Base-by-base conservation (phyloP, 1,139 yeast species). In the Pneumocystis canis region DNA sequence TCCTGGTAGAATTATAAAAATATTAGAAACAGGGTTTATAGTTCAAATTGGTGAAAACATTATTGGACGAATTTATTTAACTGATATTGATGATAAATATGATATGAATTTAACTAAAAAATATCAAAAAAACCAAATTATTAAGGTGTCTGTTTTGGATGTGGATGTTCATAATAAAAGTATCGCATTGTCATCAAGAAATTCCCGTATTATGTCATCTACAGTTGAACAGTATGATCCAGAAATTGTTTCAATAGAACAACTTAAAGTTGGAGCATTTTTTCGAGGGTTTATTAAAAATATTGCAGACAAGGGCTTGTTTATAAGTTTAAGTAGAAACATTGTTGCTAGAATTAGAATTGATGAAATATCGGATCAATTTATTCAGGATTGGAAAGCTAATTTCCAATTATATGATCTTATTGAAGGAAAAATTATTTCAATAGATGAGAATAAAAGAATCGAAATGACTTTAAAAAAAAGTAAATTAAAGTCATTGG, bases 331-430 rank as follows among this genome's bases (percentile, higher is more conserved):
- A 66, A 90, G 95, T 40, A 80, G 88, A 68, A 77, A 80, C 1
- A 78, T 87, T 33, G 82, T 82, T 70, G 97, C 92, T 1, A 83
- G 92, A 70, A 95, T 88, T 40, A 84, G 89, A 71, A 84, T 89
- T 60, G 75, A 85, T 60, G 92, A 90, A 73, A 77, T 90, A 61
- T 87, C 95, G 11, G 97, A 92, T 70, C 79, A 85, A 0, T 87
- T 77, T 70, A 76, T 89, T 71, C 84, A 85, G 69, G 95, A 92
- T 67, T 92, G 97, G 97, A 87, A 87, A 76, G 83, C 83, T 68
- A 81, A 79, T 67, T 88, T 81, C 78, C 79, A 79, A 67, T 80
- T 82, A 39, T 82, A 85, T 72, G 95, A 89, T 74, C 76, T 80
- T 28, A 90, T 90, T n/a, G 72, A 77, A 60, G 96, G 92, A 68